Conservation (phyloP, 2,329 filamentous ascomycete genomes). For the Aspergillus hiratsukae region DNA sequence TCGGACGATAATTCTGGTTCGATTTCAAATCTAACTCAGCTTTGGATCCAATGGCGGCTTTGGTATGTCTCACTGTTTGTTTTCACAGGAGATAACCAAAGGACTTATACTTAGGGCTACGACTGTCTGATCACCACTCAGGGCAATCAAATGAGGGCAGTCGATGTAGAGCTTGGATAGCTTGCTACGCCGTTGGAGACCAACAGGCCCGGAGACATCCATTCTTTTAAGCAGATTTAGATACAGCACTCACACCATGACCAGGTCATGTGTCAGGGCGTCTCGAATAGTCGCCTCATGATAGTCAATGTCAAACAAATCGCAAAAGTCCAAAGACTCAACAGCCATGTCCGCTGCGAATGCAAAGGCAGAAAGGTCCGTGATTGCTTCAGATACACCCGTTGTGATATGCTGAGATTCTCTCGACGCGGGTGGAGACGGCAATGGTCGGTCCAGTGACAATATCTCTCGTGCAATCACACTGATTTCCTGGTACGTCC, state of each 20-base stretch:
- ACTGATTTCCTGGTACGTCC: slow-evolving; percentile 36
- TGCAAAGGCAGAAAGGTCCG: neutral
- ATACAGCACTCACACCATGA: neutral
- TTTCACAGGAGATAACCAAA: neutral
- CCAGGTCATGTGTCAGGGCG: neutral
- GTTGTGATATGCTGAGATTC: neutral
- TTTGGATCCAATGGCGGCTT: neutral
- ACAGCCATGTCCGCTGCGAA: neutral
- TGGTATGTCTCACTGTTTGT: neutral
- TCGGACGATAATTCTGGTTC: neutral
- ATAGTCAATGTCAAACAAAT: neutral
- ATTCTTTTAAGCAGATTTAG: neutral
- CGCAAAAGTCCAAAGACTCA: neutral
- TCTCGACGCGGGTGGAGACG: neutral
- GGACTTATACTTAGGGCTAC: no score
- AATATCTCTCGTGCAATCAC: slow-evolving; percentile 34
- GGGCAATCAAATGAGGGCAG: neutral
- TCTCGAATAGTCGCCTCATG: neutral
- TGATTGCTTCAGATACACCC: neutral
- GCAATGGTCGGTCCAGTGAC: neutral
- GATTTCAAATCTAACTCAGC: neutral
- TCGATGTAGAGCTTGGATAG: neutral
- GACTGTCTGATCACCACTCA: no score
- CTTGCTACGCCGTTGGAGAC: neutral
- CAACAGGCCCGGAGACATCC: no score